Conservation (phyloP, 768 basidiomycete species). For the Pluteus cervinus region DNA sequence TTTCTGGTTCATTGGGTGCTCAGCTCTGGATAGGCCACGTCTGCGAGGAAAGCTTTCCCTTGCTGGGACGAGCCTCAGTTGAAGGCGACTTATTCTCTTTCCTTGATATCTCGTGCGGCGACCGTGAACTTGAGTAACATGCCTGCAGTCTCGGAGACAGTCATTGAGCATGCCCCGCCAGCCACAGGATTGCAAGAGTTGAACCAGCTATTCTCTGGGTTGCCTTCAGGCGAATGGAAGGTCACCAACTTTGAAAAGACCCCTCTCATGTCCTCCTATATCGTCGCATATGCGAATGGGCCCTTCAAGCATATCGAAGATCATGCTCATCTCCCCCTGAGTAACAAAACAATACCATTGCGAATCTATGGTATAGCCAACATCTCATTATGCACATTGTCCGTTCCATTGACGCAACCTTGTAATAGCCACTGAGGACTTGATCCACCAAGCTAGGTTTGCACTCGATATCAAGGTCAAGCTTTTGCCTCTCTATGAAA, state of each 20-base stretch:
- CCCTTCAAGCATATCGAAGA: slow-evolving; percentile 68
- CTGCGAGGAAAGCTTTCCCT: slow-evolving; percentile 77
- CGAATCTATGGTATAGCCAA: slow-evolving; percentile 70
- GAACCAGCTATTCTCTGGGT: slow-evolving; percentile 36
- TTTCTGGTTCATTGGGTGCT: slow-evolving; percentile 2
- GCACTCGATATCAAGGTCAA: slow-evolving; percentile 81
- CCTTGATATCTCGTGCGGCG: slow-evolving; percentile 71
- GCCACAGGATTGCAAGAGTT: slow-evolving; percentile 21
- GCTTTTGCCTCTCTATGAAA: slow-evolving; percentile 86
- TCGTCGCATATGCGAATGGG: slow-evolving; percentile 85
- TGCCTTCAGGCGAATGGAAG: slow-evolving; percentile 58
- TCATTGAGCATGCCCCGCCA: slow-evolving; percentile 25
- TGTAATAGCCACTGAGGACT: slow-evolving; percentile 64
- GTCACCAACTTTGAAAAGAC: slow-evolving; percentile 77
- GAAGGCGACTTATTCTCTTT: slow-evolving; percentile 77
- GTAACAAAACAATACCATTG: slow-evolving; percentile 75
- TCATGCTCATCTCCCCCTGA: slow-evolving; percentile 73
- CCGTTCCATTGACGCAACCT: slow-evolving; percentile 2
- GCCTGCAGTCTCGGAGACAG: slow-evolving; percentile 61
- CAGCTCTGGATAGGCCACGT: slow-evolving; percentile 55
- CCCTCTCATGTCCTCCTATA: slow-evolving; percentile 84
- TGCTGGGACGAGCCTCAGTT: slow-evolving; percentile 93
- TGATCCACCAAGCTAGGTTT: slow-evolving; percentile 79
- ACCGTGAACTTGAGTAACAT: slow-evolving; percentile 86
- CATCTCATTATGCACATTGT: not conserved